Conservation (phyloP, 805 yeast species). For the Lachancea sp. region DNA sequence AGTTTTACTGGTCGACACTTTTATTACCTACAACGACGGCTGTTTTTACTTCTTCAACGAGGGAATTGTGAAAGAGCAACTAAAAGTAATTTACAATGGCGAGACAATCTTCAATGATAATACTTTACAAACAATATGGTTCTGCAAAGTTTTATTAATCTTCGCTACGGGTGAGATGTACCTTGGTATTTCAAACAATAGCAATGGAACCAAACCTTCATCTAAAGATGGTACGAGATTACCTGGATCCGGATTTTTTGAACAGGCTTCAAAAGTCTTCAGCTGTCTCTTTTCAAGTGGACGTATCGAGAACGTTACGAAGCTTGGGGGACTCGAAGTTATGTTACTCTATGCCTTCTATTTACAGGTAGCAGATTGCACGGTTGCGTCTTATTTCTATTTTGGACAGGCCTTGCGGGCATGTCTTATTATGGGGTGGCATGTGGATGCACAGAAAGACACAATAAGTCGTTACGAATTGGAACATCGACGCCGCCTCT, state of each 20-base stretch:
- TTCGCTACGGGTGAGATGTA: conserved; percentile 83
- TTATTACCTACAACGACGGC: conserved; percentile 74
- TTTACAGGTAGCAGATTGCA: conserved; percentile 77
- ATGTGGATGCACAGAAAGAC: conserved; percentile 73
- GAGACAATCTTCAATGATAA: conserved; percentile 40
- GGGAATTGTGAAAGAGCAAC: conserved; percentile 63
- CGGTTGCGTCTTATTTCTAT: conserved; percentile 73
- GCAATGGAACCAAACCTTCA: conserved; percentile 39
- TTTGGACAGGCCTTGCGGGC: conserved; percentile 72
- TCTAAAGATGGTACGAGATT: conserved; percentile 38
- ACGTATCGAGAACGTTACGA: conserved; percentile 69
- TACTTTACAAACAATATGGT: conserved; percentile 71
- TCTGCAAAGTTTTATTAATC: conserved; percentile 64
- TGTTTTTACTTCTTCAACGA: conserved; percentile 82
- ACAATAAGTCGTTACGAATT: conserved; percentile 59
- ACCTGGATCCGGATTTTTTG: conserved; percentile 75
- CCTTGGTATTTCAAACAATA: conserved; percentile 62
- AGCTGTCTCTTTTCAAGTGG: conserved; percentile 74
- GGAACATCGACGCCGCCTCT: conserved; percentile 75
- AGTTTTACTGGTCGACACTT: conserved; percentile 65
- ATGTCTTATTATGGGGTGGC: conserved; percentile 68
- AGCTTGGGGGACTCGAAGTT: conserved; percentile 67
- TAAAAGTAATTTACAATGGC: conserved; percentile 55
- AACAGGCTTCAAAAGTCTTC: conserved; percentile 72
- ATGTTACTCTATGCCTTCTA: conserved; percentile 69